Conservation (phyloP, 2,329 filamentous ascomycete genomes). For the Bipolaris zeicola region DNA sequence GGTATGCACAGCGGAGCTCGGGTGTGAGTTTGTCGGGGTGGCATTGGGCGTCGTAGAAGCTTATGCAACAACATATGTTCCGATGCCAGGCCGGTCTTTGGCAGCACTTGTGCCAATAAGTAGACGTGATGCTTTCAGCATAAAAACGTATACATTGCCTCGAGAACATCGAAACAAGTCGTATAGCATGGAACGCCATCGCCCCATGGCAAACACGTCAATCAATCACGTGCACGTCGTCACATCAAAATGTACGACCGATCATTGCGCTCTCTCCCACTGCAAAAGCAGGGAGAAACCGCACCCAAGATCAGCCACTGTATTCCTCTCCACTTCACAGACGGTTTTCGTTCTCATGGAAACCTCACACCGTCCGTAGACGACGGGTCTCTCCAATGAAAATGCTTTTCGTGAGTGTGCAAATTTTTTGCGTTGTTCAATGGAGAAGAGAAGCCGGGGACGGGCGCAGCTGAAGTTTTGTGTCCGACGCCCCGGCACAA, state of each 20-base stretch:
- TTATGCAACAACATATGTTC: not conserved
- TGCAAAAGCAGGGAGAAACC: conserved; percentile 56
- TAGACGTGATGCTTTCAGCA: no score
- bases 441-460: conserved; percentile 49
- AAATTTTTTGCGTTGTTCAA: conserved; percentile 64
- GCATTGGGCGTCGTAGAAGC: no score
- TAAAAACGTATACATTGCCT: no score
- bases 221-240: not conserved
- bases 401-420: conserved; percentile 63
- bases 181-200: not conserved
- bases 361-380: conserved; percentile 46
- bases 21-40: no score
- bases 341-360: conserved; percentile 65
- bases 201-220: not conserved
- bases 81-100: not conserved
- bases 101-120: no score
- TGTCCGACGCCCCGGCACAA: conserved; percentile 23
- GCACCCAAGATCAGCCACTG: conserved; percentile 62
- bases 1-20: no score
- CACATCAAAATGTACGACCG: conserved; percentile 55
- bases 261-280: conserved; percentile 66
- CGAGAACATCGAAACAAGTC: not conserved
- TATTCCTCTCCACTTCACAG: conserved; percentile 60
- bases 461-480: conserved; percentile 34
- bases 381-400: conserved; percentile 56